phyloP scores from a whole-genome alignment of 306 rosid genomes.

The Vachellia pachyceras region DNA sequence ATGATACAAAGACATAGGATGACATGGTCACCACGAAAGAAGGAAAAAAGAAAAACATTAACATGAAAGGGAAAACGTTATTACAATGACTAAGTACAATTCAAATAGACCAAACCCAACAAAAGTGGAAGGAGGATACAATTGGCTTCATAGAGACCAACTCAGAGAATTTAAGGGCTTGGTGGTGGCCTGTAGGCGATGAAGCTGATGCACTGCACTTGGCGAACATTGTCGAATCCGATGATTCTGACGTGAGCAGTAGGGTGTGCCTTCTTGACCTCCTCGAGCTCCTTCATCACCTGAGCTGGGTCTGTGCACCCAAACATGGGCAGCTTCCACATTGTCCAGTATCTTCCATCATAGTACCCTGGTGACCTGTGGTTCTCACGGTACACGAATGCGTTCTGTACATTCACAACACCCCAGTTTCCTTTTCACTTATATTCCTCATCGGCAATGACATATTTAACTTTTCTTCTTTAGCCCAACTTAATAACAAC shows the following conservation, averaged over 20 bases:
- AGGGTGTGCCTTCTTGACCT: slow-evolving; percentile 57
- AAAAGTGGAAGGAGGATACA: not conserved
- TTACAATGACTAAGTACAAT: slow-evolving; percentile 36
- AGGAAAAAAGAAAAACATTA: slow-evolving; percentile 11
- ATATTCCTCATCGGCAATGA: too few species aligned
- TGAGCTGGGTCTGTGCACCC: slow-evolving; percentile 70
- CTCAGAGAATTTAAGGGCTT: not conserved
- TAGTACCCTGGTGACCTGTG: slow-evolving; percentile 75
- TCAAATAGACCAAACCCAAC: slow-evolving; percentile 27
- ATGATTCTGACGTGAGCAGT: slow-evolving; percentile 58
- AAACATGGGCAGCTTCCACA: slow-evolving; percentile 97
- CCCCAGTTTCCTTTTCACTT: too few species aligned
- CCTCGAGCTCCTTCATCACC: slow-evolving; percentile 58
- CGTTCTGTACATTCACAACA: slow-evolving; percentile 33
- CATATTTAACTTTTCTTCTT: too few species aligned
- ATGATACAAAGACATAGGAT: slow-evolving; percentile 34
- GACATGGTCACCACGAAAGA: not conserved
- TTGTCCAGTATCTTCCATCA: slow-evolving; percentile 88
- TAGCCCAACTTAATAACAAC: too few species aligned
- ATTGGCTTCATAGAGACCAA: not conserved
- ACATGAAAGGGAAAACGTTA: slow-evolving; percentile 14
- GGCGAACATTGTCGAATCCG: slow-evolving; percentile 85
- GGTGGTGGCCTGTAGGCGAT: slow-evolving; percentile 82
- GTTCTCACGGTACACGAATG: slow-evolving; percentile 67
- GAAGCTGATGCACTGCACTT: slow-evolving; percentile 89